Evolutionary conservation across 768 basidiomycete genomes (phyloP).

Genomic region (Pholiota microspora): DNA sequence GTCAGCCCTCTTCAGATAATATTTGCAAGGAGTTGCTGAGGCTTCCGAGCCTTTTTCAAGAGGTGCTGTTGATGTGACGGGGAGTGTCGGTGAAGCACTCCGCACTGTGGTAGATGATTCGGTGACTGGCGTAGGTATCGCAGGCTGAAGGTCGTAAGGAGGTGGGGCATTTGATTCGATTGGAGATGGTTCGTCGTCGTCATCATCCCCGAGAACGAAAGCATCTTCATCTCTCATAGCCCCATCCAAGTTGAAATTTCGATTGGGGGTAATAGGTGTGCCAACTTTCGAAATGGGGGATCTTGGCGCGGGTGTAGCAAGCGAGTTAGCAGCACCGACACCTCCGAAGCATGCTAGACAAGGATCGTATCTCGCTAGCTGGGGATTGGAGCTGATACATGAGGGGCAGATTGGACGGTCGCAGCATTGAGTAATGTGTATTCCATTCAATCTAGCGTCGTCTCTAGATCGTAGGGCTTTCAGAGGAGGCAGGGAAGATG

Average conservation of each 20-base stretch:
- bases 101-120: neutral
- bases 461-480: too few species aligned
- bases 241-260: constrained; percentile 43
- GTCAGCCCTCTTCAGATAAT: constrained; percentile 55
- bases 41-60: neutral
- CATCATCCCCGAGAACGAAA: constrained; percentile 66
- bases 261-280: neutral
- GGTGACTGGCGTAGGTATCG: too few species aligned
- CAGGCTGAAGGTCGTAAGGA: neutral
- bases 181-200: constrained; percentile 40
- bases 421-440: constrained; percentile 66
- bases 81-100: neutral
- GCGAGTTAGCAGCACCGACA: constrained; percentile 35
- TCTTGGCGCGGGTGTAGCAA: neutral
- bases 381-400: constrained; percentile 59
- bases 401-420: constrained; percentile 57
- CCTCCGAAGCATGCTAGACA: constrained; percentile 70
- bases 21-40: constrained; percentile 29
- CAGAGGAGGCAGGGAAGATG: constrained; percentile 50
- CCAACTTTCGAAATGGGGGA: neutral
- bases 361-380: constrained; percentile 67
- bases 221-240: constrained; percentile 57
- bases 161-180: constrained; percentile 8
- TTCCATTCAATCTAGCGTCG: constrained; percentile 9
- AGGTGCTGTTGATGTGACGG: too few species aligned